phyloP scores from a whole-genome alignment of 345 rosid species.

The Ceriops tagal region DNA sequence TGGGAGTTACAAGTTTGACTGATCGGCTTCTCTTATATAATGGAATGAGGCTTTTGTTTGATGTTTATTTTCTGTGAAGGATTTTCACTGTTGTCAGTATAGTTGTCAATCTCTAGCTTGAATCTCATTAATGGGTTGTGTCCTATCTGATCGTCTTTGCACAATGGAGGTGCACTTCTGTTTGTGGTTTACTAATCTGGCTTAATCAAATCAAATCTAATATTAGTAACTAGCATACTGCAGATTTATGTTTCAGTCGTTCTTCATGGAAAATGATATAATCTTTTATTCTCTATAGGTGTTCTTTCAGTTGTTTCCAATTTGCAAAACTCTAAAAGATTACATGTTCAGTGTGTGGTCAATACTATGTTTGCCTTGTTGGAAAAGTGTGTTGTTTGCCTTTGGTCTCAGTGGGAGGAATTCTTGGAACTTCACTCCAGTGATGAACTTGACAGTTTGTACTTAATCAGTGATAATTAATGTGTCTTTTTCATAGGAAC shows the following conservation, averaged over 20 bases:
- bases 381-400: not conserved
- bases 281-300: not conserved
- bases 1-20: not conserved
- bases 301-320: not conserved
- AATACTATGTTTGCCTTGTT: not conserved
- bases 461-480: not conserved
- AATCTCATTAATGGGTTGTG: not conserved
- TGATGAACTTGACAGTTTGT: not conserved
- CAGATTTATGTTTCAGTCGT: not conserved
- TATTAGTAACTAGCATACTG: not conserved
- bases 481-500: conserved; percentile 57
- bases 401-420: not conserved
- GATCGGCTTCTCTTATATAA: not conserved
- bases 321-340: not conserved
- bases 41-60: not conserved
- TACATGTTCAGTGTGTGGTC: not conserved
- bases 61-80: not conserved
- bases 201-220: not conserved
- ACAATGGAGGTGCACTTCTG: not conserved
- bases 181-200: not conserved
- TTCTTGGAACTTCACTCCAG: not conserved
- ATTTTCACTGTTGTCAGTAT: not conserved
- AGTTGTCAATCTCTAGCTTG: not conserved
- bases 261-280: not conserved
- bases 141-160: not conserved